phyloP scores from a whole-genome alignment of 2,329 filamentous ascomycete species.

The Aureobasidium uvarum region DNA sequence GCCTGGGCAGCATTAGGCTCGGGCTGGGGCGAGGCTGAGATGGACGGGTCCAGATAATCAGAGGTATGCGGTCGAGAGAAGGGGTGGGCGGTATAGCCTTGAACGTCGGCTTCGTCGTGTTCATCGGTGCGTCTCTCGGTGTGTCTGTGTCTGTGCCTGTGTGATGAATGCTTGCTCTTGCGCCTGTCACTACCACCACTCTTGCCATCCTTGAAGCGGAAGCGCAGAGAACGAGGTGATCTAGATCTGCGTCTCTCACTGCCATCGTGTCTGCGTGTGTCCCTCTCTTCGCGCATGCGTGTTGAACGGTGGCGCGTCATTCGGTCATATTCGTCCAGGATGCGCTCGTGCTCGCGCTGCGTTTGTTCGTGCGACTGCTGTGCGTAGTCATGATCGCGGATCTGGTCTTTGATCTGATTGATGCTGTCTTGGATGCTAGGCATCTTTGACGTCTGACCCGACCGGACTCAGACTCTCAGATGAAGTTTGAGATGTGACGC shows the following conservation, averaged over 20 bases:
- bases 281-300: constrained; percentile 21
- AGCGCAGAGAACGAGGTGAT: constrained; percentile 20
- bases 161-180: constrained; percentile 14
- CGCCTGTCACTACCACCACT: neutral
- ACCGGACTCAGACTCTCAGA: neutral
- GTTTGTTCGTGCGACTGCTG: constrained; percentile 10
- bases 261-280: neutral
- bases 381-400: constrained; percentile 11
- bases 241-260: neutral
- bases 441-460: neutral
- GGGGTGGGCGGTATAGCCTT: constrained; percentile 27
- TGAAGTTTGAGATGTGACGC: neutral
- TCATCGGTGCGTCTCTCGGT: neutral
- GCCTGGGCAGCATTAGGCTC: constrained; percentile 24
- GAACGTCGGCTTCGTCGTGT: constrained; percentile 11
- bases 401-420: constrained; percentile 3
- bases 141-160: constrained; percentile 4
- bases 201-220: constrained; percentile 25
- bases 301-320: constrained; percentile 26
- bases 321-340: constrained; percentile 27
- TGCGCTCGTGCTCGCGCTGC: constrained; percentile 25
- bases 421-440: constrained; percentile 25
- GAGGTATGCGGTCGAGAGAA: constrained; percentile 19
- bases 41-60: constrained; percentile 25
- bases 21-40: constrained; percentile 5